These are phyloP conservation scores for Tuber calosporum DNA, from an alignment of 495 filamentous ascomycete species.

Conservation along the genomic window DNA sequence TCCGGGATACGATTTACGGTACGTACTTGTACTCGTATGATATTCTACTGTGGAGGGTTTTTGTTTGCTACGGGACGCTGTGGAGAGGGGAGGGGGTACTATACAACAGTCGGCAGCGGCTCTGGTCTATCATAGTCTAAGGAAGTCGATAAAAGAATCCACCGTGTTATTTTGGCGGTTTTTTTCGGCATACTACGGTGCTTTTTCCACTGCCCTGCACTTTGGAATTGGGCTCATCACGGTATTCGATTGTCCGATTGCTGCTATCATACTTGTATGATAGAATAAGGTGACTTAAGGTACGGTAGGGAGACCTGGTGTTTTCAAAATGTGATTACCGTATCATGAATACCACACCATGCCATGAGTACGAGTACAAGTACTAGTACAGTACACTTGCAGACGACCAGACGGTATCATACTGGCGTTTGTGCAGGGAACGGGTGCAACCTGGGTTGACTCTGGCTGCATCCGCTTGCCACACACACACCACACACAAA, in stretches of 20 bases:
- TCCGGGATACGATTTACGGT: not conserved
- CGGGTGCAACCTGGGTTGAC: not conserved
- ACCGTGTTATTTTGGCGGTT: not conserved
- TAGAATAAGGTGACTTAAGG: not conserved
- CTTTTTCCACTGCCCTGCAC: not conserved
- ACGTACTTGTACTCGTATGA: too few species aligned
- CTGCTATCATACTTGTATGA: not conserved
- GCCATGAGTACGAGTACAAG: too few species aligned
- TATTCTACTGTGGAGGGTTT: not conserved
- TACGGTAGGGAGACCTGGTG: not conserved
- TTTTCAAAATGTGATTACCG: slow-evolving; percentile 1
- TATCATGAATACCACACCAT: not conserved
- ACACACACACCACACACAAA: not conserved
- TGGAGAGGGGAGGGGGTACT: not conserved
- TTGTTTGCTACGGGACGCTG: not conserved
- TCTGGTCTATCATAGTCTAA: not conserved
- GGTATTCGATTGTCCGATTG: not conserved
- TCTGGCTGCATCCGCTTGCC: not conserved
- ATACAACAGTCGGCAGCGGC: not conserved
- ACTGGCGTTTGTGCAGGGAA: not conserved
- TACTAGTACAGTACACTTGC: too few species aligned
- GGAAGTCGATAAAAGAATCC: not conserved
- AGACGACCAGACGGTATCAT: not conserved
- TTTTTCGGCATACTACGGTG: not conserved
- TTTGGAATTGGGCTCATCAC: not conserved